Base-by-base conservation (phyloP, 2,329 filamentous ascomycete genomes). In the Botrytis byssoidea region DNA sequence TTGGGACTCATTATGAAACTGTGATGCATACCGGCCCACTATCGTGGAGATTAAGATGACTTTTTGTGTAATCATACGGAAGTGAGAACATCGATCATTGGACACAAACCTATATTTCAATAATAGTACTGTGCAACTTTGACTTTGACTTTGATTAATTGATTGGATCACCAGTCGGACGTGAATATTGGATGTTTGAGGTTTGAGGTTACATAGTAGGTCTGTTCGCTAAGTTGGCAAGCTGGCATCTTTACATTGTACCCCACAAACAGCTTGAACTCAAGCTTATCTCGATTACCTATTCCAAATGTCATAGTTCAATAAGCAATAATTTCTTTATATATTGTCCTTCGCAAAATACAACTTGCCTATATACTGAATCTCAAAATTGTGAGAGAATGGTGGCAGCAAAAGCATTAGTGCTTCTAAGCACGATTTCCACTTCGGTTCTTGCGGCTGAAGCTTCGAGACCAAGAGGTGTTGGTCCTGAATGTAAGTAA, bases 401-500 rank as follows among this genome's bases (percentile, higher is more conserved):
- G 80, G 76, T 76, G 75, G 75, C 75, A 75, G 72, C 80, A 70
- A 76, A 80, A 74, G 76, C 78, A 76, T 73, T 81, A 71, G 76
- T 81, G 75, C 78, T 82, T 48, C 74, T 81, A 40, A 75, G 79
- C 76, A 80, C 79, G 25, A 73, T 81, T 40, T 77, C 79, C 35
- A 77, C 76, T 37, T 78, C 79, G 8, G 71, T 79, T 44, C 73
- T 88, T 78, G 89, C 88, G 77, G 89, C 91, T 81, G 90, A 91
- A 76, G 86, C 88, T 74, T 85, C 88, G 74, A 85, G 94, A 81
- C 95, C 95, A 73, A 89, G 94, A 81, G 95, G 95, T 79, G 95
- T 98, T 79, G 90, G 92, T 51, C 95, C 95, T 66, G 94, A 98
- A 84, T 97, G 95, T 98, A 87, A 84, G 92, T 89, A 72, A 65